A percentile compares a stretch with the other conserved stretches of the same genome.
These are phyloP conservation scores for Phytophthora hibernalis DNA, from an alignment of 352 stramenopile genomes.

Conservation along the genomic window DNA sequence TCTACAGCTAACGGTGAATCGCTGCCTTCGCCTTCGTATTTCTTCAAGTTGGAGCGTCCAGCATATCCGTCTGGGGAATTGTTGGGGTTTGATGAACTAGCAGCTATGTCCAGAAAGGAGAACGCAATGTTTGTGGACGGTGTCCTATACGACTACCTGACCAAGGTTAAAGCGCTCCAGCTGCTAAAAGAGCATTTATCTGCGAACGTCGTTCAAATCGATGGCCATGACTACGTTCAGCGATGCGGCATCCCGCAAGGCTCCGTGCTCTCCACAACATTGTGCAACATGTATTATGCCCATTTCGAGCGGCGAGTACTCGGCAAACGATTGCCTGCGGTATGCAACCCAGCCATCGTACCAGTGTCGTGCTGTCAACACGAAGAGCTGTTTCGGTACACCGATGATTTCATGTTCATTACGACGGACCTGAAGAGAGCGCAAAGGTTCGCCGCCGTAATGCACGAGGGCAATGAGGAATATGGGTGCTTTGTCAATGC, in stretches of 20 bases:
- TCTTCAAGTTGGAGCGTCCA: slow-evolving; percentile 70
- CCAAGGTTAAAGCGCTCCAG: slow-evolving; percentile 49
- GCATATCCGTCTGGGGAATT: slow-evolving; percentile 65
- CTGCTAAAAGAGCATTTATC: slow-evolving; percentile 76
- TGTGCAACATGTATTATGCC: slow-evolving; percentile 87
- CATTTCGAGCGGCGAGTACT: slow-evolving; percentile 76
- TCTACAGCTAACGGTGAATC: slow-evolving; percentile 4
- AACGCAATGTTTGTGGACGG: slow-evolving; percentile 74
- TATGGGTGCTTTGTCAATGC: slow-evolving; percentile 76
- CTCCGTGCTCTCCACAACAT: slow-evolving; percentile 81
- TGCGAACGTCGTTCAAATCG: slow-evolving; percentile 60
- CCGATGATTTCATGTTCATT: slow-evolving; percentile 81
- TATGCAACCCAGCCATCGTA: slow-evolving; percentile 18
- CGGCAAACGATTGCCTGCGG: slow-evolving; percentile 45
- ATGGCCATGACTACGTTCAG: slow-evolving; percentile 62
- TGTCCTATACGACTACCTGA: slow-evolving; percentile 82
- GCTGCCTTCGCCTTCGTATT: slow-evolving; percentile 27
- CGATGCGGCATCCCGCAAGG: slow-evolving; percentile 78
- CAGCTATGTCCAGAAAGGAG: slow-evolving; percentile 44
- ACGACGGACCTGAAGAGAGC: slow-evolving; percentile 61
- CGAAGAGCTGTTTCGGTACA: slow-evolving; percentile 77
- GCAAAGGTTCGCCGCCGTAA: slow-evolving; percentile 56
- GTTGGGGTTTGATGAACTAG: slow-evolving; percentile 57
- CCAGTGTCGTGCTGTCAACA: slow-evolving; percentile 46
- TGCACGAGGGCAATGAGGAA: slow-evolving; percentile 66